Evolutionary conservation across 2,329 filamentous ascomycete genomes (phyloP), one percentile per base, ranked within the genome.

Genomic region (Xylaria sp.): DNA sequence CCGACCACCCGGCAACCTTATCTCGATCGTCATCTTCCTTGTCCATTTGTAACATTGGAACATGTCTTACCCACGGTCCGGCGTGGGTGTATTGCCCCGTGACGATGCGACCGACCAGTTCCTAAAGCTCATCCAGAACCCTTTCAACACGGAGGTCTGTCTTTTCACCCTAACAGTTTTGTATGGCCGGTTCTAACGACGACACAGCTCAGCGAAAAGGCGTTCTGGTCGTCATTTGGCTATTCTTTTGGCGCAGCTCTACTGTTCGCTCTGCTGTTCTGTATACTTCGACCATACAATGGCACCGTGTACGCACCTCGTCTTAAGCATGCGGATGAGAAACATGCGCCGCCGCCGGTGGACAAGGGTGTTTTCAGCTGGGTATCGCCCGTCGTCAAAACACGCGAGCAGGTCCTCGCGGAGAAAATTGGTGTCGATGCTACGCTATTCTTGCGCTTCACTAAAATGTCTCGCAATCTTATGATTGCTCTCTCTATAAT

Each of bases 381-480:
- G 94, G 77, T 96, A 33, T 81, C 82, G 17, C 92, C 93, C 0
- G 80, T 97, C n/a, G 80, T 92, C 74, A 85, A 83, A 64, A 93
- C 90, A n/a, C 88, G 85, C 64, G 94, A 98, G 78, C 78, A 86
- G 54, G 83, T 90, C 21, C 78, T 97, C 65, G 83, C 96, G 19
- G 85, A 90, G 17, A 87, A 90, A 70, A 88, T 97, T 40, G 94
- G 94, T 40, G 80, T 97, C 78, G 94, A 98, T 77, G 94, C 92
- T 10, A 90, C 90, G 9, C 78, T 97, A 33, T 97, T 97, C 75
- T 80, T 97, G 67, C 89, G 93, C 53, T 93, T 96, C 71, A 85
- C 88, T 49, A 85, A 89, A 69, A 97, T 97, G 93, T 90, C 90
- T 73, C 88, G 94, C 64, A 94, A 96, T 75, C 90, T 97, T 66